Conservation (phyloP, 2,329 filamentous ascomycete genomes). For the Calonectria henricotiae region DNA sequence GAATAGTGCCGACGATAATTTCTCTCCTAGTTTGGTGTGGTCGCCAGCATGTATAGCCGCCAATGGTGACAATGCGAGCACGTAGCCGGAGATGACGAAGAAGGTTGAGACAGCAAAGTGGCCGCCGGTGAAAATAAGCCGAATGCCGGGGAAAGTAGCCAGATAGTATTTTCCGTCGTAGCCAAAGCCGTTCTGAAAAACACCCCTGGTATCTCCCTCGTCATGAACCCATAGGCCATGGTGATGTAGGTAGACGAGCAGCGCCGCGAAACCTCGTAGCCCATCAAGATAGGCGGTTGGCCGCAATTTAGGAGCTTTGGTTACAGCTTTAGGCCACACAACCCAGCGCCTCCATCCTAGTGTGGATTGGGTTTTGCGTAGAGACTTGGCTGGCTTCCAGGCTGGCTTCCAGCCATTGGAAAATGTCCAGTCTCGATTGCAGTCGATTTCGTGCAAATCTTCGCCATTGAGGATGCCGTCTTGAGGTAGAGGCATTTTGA, state of each 20-base stretch:
- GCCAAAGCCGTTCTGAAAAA: slow-evolving; percentile 71
- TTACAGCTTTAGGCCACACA: slow-evolving; percentile 40
- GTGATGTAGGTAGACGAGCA: slow-evolving; percentile 77
- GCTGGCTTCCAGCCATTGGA: slow-evolving; percentile 33
- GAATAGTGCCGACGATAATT: slow-evolving; percentile 66
- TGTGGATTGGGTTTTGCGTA: slow-evolving; percentile 34
- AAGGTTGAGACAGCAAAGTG: slow-evolving; percentile 74
- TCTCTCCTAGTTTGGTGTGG: slow-evolving; percentile 61
- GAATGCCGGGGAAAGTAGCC: slow-evolving; percentile 70
- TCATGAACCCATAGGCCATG: slow-evolving; percentile 73
- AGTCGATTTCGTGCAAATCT: slow-evolving; percentile 55
- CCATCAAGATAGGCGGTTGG: slow-evolving; percentile 76
- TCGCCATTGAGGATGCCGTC: slow-evolving; percentile 56
- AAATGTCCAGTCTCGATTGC: slow-evolving; percentile 25
- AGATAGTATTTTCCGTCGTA: slow-evolving; percentile 67
- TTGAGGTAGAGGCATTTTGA: slow-evolving; percentile 54
- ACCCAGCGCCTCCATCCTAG: slow-evolving; percentile 35
- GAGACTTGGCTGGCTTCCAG: slow-evolving; percentile 37
- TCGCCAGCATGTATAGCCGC: slow-evolving; percentile 65
- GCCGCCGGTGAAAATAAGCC: slow-evolving; percentile 74
- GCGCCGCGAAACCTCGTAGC: slow-evolving; percentile 77
- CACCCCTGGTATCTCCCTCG: slow-evolving; percentile 55
- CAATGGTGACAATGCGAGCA: slow-evolving; percentile 68
- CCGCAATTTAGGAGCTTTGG: slow-evolving; percentile 55
- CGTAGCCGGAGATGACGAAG: slow-evolving; percentile 74